These are phyloP conservation scores for Penicillium digitatum DNA, from an alignment of 2,329 filamentous ascomycete genomes.

Conservation along the genomic window DNA sequence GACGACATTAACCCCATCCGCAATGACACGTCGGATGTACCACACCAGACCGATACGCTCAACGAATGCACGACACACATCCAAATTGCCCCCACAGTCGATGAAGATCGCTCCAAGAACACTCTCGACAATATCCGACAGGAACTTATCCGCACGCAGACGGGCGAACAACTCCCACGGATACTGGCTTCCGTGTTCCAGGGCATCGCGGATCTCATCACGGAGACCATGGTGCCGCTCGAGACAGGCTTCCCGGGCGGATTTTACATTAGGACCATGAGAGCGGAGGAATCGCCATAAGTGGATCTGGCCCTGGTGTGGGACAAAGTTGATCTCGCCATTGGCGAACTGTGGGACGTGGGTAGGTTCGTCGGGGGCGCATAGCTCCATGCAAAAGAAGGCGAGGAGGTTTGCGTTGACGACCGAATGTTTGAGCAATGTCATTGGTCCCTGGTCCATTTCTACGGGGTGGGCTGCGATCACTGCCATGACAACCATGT, in stretches of 20 bases:
- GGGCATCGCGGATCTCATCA: conserved; percentile 47
- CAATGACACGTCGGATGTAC: conserved; percentile 60
- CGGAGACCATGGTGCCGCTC: conserved; percentile 50
- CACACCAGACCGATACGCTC: conserved; percentile 61
- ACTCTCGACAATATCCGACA: conserved; percentile 78
- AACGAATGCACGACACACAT: conserved; percentile 58
- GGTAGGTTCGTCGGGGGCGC: conserved; percentile 12
- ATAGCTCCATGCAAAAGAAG: conserved; percentile 64
- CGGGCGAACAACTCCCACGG: conserved; percentile 72
- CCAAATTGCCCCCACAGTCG: conserved; percentile 63
- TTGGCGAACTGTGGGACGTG: conserved; percentile 4
- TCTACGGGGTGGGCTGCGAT: conserved; percentile 30
- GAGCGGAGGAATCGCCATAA: conserved; percentile 68
- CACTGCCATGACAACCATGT: conserved; percentile 64
- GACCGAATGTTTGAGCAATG: conserved; percentile 68
- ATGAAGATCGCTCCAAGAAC: conserved; percentile 79
- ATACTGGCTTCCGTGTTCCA: conserved; percentile 55
- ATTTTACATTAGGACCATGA: conserved; percentile 13
- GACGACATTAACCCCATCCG: conserved; percentile 52
- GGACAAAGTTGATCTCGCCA: conserved; percentile 26
- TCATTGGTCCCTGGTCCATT: conserved; percentile 61
- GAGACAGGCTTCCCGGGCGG: conserved; percentile 17
- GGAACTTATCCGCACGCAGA: conserved; percentile 68
- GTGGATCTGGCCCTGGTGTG: conserved; percentile 35
- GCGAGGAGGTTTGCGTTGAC: conserved; percentile 78